These are phyloP conservation scores for Zoysia japonica DNA, from an alignment of 176 grass and related monocot species.

Conservation along the genomic window DNA sequence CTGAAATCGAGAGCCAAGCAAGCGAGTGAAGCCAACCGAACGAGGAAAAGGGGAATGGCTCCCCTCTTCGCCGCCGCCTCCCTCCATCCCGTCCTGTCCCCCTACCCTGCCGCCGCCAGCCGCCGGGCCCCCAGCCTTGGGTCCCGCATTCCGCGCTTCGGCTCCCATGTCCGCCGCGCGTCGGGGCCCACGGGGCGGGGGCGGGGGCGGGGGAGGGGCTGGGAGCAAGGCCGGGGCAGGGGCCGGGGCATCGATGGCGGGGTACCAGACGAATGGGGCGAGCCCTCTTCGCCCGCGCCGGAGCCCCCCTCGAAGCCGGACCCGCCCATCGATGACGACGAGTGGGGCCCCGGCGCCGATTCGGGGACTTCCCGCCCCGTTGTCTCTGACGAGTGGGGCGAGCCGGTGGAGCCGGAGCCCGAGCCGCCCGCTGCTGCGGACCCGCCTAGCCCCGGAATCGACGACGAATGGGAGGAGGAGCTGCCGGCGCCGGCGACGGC, in stretches of 20 bases:
- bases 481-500: neutral
- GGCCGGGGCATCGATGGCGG: constrained; percentile 1
- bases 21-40: neutral
- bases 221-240: neutral
- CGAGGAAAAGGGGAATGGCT: constrained; percentile 41
- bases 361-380: constrained; percentile 22
- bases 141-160: constrained; percentile 9
- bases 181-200: neutral
- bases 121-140: constrained; percentile 15
- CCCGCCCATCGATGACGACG: constrained; percentile 59
- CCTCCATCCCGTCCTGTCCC: constrained; percentile 41
- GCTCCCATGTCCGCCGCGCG: neutral
- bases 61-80: constrained; percentile 48
- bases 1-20: neutral
- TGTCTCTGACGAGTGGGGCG: constrained; percentile 76
- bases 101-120: constrained; percentile 15
- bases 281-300: constrained; percentile 43
- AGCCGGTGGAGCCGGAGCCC: constrained; percentile 48
- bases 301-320: constrained; percentile 38
- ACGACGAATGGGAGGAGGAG: constrained; percentile 67
- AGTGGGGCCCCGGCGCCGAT: constrained; percentile 57
- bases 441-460: constrained; percentile 45
- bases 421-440: constrained; percentile 57
- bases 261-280: constrained; percentile 67
- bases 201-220: neutral